These are phyloP conservation scores for Salvia hispanica DNA, from an alignment of 257 asterid genomes.

Conservation along the genomic window DNA sequence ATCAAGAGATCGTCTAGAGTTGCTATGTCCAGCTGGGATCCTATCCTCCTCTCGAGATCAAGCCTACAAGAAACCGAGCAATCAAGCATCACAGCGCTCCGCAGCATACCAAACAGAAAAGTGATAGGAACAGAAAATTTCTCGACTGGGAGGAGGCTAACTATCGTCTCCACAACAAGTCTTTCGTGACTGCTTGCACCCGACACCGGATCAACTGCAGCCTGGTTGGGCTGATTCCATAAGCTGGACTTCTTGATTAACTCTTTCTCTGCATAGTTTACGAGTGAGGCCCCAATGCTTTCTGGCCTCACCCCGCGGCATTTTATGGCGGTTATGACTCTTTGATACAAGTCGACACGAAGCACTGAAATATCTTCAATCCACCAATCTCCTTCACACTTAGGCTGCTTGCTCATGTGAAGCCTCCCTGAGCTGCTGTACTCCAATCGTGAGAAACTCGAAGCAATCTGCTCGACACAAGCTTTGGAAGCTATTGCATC, in stretches of 20 bases:
- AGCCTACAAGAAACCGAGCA: slow-evolving; percentile 70
- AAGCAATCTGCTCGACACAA: slow-evolving; percentile 95
- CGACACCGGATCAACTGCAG: slow-evolving; percentile 42
- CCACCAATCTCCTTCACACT: slow-evolving; percentile 92
- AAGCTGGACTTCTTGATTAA: slow-evolving; percentile 63
- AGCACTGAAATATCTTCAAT: slow-evolving; percentile 84
- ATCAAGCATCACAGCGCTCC: slow-evolving; percentile 82
- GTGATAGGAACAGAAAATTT: slow-evolving; percentile 73
- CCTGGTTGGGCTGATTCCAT: slow-evolving; percentile 62
- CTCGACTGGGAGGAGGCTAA: slow-evolving; percentile 88
- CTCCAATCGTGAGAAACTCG: slow-evolving; percentile 90
- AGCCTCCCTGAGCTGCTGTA: slow-evolving; percentile 94
- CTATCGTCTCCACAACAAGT: slow-evolving; percentile 80
- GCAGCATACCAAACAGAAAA: slow-evolving; percentile 74
- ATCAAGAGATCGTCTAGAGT: slow-evolving; percentile 87
- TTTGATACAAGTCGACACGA: slow-evolving; percentile 66
- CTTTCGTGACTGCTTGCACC: slow-evolving; percentile 53
- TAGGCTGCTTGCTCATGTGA: slow-evolving; percentile 78
- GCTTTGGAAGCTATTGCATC: slow-evolving; percentile 92
- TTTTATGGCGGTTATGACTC: slow-evolving; percentile 81
- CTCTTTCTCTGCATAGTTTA: slow-evolving; percentile 77
- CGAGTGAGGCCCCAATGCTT: slow-evolving; percentile 87
- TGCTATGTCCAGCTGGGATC: slow-evolving; percentile 75
- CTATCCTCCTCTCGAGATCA: slow-evolving; percentile 87
- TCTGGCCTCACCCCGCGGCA: slow-evolving; percentile 95